Evolutionary conservation across 2,329 filamentous ascomycete genomes (phyloP).

Genomic region (Exserohilum turcica): DNA sequence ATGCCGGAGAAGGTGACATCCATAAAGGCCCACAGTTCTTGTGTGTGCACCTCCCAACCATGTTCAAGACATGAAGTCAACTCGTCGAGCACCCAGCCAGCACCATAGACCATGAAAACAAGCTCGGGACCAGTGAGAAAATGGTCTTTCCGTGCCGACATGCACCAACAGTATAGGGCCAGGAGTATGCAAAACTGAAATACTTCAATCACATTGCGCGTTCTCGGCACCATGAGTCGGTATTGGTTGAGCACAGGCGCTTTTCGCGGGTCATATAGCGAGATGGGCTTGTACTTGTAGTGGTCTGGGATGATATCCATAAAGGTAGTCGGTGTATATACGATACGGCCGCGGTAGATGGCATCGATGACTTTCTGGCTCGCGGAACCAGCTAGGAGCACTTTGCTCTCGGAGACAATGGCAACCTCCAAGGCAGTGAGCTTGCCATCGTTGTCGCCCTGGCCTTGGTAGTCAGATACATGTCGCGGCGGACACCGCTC

Average conservation of each 20-base stretch:
- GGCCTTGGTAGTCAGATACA: conserved; percentile 53
- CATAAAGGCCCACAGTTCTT: conserved; percentile 87
- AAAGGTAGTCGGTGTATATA: conserved; percentile 81
- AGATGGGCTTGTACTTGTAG: conserved; percentile 83
- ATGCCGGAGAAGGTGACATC: conserved; percentile 78
- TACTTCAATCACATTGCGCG: conserved; percentile 75
- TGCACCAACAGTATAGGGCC: conserved; percentile 71
- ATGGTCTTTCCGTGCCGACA: conserved; percentile 68
- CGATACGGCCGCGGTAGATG: conserved; percentile 78
- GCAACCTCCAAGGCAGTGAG: conserved; percentile 81
- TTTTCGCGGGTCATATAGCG: conserved; percentile 76
- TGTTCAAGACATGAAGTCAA: conserved; percentile 78
- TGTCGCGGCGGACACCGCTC: conserved; percentile 65
- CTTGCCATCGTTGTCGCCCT: conserved; percentile 61
- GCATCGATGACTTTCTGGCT: conserved; percentile 82
- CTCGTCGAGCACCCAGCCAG: conserved; percentile 80
- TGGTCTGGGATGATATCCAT: conserved; percentile 84
- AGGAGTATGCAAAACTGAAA: conserved; percentile 74
- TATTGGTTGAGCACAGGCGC: conserved; percentile 83
- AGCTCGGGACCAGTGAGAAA: conserved; percentile 64
- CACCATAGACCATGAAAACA: conserved; percentile 72
- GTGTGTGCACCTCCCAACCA: conserved; percentile 79
- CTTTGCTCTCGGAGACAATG: conserved; percentile 80
- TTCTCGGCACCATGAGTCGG: conserved; percentile 79
- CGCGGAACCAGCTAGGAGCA: conserved; percentile 75